These are phyloP conservation scores for Bertia moriformis DNA, from an alignment of 2,329 filamentous ascomycete genomes.

Conservation along the genomic window DNA sequence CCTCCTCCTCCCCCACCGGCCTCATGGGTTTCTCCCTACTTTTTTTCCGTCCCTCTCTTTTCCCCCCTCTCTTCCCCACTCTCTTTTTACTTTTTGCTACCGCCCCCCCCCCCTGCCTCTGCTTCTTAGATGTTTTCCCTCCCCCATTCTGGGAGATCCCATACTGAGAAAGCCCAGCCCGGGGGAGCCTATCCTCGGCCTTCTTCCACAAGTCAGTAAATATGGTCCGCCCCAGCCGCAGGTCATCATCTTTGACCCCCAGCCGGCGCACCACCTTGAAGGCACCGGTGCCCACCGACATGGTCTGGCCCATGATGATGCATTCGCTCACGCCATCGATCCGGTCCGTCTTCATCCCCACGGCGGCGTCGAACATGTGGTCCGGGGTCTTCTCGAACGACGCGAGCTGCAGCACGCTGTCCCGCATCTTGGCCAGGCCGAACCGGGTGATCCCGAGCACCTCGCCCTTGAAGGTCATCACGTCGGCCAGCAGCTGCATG, in stretches of 20 bases:
- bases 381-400: slow-evolving; percentile 98
- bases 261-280: slow-evolving; percentile 77
- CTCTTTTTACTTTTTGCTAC: too few relatives aligned
- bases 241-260: slow-evolving; percentile 45
- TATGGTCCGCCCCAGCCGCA: slow-evolving; percentile 43
- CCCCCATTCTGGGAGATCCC: too few relatives aligned
- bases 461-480: slow-evolving; percentile 98
- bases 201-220: slow-evolving; percentile 59
- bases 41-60: too few relatives aligned
- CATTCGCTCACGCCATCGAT: slow-evolving; percentile 92
- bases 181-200: too few relatives aligned
- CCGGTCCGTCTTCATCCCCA: slow-evolving; percentile 76
- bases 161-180: too few relatives aligned
- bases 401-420: slow-evolving; percentile 82
- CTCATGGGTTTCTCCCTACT: too few relatives aligned
- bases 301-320: slow-evolving; percentile 96
- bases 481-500: slow-evolving; percentile 92
- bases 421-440: slow-evolving; percentile 88
- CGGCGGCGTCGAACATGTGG: slow-evolving; percentile 88
- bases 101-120: too few relatives aligned
- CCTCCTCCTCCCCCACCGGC: too few relatives aligned
- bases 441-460: slow-evolving; percentile 93
- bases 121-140: too few relatives aligned
- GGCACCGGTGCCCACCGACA: slow-evolving; percentile 77
- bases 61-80: too few relatives aligned